Percentiles rank a stretch among this genome's conserved stretches.
Evolutionary conservation across 2,329 filamentous ascomycete species (phyloP).

Genomic region (Fusarium citri): DNA sequence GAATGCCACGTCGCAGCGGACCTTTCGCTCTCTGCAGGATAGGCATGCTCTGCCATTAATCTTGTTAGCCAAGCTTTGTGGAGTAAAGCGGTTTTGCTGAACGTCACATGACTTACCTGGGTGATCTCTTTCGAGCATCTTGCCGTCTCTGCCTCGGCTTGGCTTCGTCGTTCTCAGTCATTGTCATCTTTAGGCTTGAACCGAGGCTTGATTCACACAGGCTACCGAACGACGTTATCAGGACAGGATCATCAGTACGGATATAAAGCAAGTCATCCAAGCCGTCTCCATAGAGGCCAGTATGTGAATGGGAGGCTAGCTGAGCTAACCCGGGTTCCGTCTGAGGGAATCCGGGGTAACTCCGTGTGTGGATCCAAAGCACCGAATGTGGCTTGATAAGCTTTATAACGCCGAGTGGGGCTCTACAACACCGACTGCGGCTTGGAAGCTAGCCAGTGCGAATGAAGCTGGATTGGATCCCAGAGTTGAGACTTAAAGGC

Average conservation of each 20-base stretch:
- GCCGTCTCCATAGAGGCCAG: background rate
- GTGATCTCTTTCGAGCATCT: background rate
- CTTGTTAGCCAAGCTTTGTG: background rate
- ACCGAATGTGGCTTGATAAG: background rate
- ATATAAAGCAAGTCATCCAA: background rate
- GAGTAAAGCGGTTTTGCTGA: too few relatives aligned
- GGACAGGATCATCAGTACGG: background rate
- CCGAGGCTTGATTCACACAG: background rate
- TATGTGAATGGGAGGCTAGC: background rate
- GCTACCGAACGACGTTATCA: background rate
- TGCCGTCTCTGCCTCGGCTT: background rate
- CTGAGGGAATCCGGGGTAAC: background rate
- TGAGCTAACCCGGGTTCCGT: too few relatives aligned
- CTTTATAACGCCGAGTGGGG: background rate
- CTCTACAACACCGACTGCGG: background rate
- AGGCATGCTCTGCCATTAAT: background rate
- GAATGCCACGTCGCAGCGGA: conserved; percentile 2
- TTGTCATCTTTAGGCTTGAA: background rate
- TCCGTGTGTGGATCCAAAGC: background rate
- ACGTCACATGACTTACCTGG: background rate
- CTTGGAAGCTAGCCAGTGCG: background rate
- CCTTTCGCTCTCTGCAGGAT: background rate
- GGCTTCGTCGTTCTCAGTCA: background rate
- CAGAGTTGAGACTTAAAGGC: background rate
- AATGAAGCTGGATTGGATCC: background rate